Evolutionary conservation across 2,329 filamentous ascomycete genomes (phyloP).

Genomic region (Xylaria sp.): DNA sequence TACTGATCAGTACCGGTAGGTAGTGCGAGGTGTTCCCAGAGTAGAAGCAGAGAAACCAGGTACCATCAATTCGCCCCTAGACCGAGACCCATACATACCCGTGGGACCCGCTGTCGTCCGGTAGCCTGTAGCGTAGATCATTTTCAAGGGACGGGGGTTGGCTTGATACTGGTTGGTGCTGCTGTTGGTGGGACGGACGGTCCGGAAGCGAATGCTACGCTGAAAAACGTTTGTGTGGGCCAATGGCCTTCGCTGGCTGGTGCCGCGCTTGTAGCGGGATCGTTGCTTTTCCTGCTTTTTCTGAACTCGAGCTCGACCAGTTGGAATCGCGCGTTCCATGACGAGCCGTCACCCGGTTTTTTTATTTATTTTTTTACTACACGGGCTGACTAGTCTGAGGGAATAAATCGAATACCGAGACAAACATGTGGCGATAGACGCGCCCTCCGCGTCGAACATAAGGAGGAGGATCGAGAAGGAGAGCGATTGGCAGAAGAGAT

Average conservation of each 20-base stretch:
- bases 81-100: constrained; percentile 36
- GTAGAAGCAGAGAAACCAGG: constrained; percentile 27
- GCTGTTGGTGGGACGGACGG: constrained; percentile 36
- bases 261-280: constrained; percentile 39
- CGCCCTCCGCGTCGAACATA: constrained; percentile 12
- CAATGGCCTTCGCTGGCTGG: constrained; percentile 25
- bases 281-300: constrained; percentile 32
- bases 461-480: background rate
- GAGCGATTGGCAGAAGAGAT: constrained; percentile 21
- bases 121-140: constrained; percentile 35
- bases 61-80: constrained; percentile 22
- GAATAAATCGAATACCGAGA: constrained; percentile 19
- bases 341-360: constrained; percentile 13
- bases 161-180: constrained; percentile 28
- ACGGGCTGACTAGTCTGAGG: constrained; percentile 20
- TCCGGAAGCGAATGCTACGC: constrained; percentile 40
- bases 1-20: background rate
- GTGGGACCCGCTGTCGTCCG: constrained; percentile 27
- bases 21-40: background rate
- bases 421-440: constrained; percentile 21
- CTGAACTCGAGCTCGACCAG: constrained; percentile 10
- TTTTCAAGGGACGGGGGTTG: constrained; percentile 20
- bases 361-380: constrained; percentile 4
- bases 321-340: constrained; percentile 20
- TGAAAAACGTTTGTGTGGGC: constrained; percentile 31